Conservation (phyloP, 768 basidiomycete species). For the Tricholomella constricta region DNA sequence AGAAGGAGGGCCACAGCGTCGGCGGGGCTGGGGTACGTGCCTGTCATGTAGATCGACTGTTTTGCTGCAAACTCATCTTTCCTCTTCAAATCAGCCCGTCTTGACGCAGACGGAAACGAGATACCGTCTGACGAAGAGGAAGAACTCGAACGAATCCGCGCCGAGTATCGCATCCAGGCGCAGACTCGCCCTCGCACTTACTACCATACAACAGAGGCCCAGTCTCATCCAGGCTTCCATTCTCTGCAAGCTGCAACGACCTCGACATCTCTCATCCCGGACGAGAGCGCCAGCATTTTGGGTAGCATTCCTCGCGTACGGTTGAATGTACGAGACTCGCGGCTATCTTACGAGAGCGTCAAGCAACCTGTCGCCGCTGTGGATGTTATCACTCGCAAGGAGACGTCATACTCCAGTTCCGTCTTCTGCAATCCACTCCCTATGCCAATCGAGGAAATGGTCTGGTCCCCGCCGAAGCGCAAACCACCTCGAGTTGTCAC, state of each 20-base stretch:
- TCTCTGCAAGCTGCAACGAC: conserved; percentile 14
- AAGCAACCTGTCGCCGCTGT: conserved; percentile 22
- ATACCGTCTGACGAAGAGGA: conserved; percentile 64
- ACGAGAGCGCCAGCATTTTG: conserved; percentile 9
- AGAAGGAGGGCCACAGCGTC: conserved; percentile 22
- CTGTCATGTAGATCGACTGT: not conserved
- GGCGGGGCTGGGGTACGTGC: conserved; percentile 50
- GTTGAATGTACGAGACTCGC: conserved; percentile 14
- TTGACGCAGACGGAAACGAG: conserved; percentile 64
- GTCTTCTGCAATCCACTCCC: conserved; percentile 51
- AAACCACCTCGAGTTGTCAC: conserved; percentile 24
- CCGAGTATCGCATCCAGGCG: conserved; percentile 47
- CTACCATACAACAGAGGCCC: conserved; percentile 4
- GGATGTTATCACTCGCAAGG: not conserved
- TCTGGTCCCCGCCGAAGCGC: conserved; percentile 24
- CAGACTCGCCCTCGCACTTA: conserved; percentile 4
- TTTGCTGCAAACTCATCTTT: not conserved
- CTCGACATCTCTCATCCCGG: conserved; percentile 20
- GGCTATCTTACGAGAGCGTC: conserved; percentile 15
- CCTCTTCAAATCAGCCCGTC: conserved; percentile 36
- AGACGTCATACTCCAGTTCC: conserved; percentile 5
- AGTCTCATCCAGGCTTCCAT: conserved; percentile 12
- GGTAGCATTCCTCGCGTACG: conserved; percentile 22
- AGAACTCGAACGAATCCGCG: conserved; percentile 54
- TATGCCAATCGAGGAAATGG: conserved; percentile 57